Evolutionary conservation across 2,329 filamentous ascomycete species (phyloP).

Genomic region (Talaromyces sp.): DNA sequence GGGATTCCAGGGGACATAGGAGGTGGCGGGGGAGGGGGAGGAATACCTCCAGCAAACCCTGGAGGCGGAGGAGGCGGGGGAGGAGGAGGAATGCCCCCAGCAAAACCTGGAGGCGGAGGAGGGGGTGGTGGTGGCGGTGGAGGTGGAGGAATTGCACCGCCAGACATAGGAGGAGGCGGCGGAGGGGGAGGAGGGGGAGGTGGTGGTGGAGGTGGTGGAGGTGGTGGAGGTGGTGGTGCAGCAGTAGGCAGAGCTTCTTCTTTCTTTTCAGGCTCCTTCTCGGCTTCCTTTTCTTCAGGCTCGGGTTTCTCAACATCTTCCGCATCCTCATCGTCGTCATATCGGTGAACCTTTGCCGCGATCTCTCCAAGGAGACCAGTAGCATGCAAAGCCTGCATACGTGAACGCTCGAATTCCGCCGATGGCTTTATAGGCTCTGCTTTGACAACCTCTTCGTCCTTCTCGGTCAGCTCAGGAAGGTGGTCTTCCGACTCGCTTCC

Average conservation of each 20-base stretch:
- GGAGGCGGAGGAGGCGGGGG: slow-evolving; percentile 32
- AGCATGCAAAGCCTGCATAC: slow-evolving; percentile 57
- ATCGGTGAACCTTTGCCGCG: slow-evolving; percentile 68
- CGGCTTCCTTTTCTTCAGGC: slow-evolving; percentile 50
- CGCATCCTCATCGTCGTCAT: slow-evolving; percentile 58
- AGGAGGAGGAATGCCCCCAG: slow-evolving; percentile 19
- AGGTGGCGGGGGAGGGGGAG: slow-evolving; percentile 46
- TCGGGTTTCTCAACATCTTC: slow-evolving; percentile 48
- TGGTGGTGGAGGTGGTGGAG: slow-evolving; percentile 11
- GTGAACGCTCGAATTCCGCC: slow-evolving; percentile 58
- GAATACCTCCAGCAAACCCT: slow-evolving; percentile 29
- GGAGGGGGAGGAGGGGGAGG: slow-evolving; percentile 17
- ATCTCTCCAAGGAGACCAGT: slow-evolving; percentile 67
- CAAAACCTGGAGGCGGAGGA: slow-evolving; percentile 26
- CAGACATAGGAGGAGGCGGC: slow-evolving; percentile 12
- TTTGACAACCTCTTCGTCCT: slow-evolving; percentile 58
- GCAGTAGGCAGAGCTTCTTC: slow-evolving; percentile 46
- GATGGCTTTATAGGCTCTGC: slow-evolving; percentile 61
- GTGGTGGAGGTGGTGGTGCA: slow-evolving; percentile 7
- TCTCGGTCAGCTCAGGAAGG: slow-evolving; percentile 43
- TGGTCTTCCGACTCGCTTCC: slow-evolving; percentile 38
- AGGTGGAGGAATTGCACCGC: slow-evolving; percentile 12
- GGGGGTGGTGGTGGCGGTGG: slow-evolving; percentile 29
- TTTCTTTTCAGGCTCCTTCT: slow-evolving; percentile 44
- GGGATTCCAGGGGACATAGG: slow-evolving; percentile 44